These are phyloP conservation scores for Epichloe elymi DNA, from an alignment of 2,329 filamentous ascomycete genomes.

Conservation along the genomic window DNA sequence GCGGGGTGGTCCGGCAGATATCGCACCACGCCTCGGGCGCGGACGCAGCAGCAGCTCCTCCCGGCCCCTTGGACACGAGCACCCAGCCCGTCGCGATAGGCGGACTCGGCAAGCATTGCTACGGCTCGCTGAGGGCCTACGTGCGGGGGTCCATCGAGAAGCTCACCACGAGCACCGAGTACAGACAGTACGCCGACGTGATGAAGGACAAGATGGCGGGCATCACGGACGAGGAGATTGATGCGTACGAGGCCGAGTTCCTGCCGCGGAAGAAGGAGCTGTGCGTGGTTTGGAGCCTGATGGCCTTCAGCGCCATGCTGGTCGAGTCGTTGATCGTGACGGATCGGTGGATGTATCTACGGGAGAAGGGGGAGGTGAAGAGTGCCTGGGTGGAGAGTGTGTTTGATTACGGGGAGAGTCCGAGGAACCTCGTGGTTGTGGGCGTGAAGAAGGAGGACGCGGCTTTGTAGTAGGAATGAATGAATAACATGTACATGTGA, in stretches of 20 bases:
- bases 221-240: constrained; percentile 65
- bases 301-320: constrained; percentile 87
- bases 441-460: constrained; percentile 54
- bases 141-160: constrained; percentile 71
- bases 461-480: background rate
- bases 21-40: constrained; percentile 20
- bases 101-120: constrained; percentile 67
- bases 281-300: constrained; percentile 80
- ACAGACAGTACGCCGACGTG: constrained; percentile 44
- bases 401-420: constrained; percentile 77
- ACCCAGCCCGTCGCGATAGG: constrained; percentile 80
- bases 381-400: constrained; percentile 86
- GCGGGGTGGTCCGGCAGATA: constrained; percentile 56
- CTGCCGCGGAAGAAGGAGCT: constrained; percentile 61
- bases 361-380: constrained; percentile 58
- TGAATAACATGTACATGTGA: background rate
- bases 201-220: constrained; percentile 52
- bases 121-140: constrained; percentile 61
- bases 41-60: constrained; percentile 4
- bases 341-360: constrained; percentile 79
- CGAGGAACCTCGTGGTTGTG: constrained; percentile 84
- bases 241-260: constrained; percentile 54
- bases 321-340: constrained; percentile 83
- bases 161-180: constrained; percentile 44
- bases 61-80: constrained; percentile 38